Conservation (phyloP, 129 eudicot species). For the Pulicaria dysenterica region DNA sequence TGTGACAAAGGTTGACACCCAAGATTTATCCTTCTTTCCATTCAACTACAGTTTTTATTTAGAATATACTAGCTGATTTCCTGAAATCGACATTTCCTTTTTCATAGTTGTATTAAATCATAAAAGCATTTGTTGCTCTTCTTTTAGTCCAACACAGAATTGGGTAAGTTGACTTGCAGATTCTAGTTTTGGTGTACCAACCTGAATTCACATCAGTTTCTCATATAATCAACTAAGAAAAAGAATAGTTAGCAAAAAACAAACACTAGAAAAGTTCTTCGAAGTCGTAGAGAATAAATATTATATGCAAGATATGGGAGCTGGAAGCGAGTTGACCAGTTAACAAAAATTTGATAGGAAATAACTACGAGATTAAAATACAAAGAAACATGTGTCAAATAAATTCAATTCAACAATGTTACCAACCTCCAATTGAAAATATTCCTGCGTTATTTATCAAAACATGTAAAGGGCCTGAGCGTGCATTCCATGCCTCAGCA, state of each 20-base stretch:
- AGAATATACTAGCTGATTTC: background rate
- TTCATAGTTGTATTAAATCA: background rate
- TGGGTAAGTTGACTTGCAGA: background rate
- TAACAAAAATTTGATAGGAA: background rate
- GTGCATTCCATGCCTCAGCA: conserved; percentile 90
- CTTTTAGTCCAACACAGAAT: background rate
- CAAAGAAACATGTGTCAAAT: conserved; percentile 1
- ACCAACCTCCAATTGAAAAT: conserved; percentile 88
- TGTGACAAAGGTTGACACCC: background rate
- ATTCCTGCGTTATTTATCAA: conserved; percentile 95
- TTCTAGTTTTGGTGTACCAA: background rate
- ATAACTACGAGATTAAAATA: background rate
- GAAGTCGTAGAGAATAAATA: background rate
- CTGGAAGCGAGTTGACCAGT: conserved; percentile 3
- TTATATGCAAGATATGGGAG: background rate
- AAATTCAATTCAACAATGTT: background rate
- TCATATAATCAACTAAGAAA: background rate
- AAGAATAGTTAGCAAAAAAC: too few species aligned
- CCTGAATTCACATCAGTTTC: background rate
- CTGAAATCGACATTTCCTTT: background rate
- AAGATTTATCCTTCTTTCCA: background rate
- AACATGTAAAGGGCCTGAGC: conserved; percentile 76
- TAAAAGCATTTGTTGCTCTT: background rate
- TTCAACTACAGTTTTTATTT: background rate
- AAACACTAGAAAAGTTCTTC: background rate